phyloP scores from a whole-genome alignment of 208 protist genomes.

The Trypanosoma scelopori region DNA sequence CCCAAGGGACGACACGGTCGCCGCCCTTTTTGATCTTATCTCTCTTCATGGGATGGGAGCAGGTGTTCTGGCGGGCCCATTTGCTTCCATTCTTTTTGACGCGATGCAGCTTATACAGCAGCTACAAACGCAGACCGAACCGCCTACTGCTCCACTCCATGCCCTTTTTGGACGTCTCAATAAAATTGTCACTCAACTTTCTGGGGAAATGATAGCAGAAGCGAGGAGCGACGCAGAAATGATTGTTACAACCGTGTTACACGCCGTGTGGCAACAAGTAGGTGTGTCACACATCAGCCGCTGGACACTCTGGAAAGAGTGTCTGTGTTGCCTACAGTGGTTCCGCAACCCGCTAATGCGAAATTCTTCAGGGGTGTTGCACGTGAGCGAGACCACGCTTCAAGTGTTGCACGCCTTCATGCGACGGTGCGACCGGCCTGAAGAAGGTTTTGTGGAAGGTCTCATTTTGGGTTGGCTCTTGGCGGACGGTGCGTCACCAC shows the following conservation, averaged over 20 bases:
- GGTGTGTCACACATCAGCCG: slow-evolving; percentile 37
- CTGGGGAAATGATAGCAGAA: background rate
- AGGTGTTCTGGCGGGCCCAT: background rate
- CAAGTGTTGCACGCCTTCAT: slow-evolving; percentile 44
- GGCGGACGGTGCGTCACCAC: background rate
- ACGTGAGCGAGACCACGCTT: slow-evolving; percentile 36
- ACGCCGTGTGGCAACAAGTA: slow-evolving; percentile 61
- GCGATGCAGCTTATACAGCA: slow-evolving; percentile 20
- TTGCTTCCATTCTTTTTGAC: slow-evolving; percentile 10
- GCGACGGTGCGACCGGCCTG: slow-evolving; percentile 50
- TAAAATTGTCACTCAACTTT: background rate
- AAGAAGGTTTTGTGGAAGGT: slow-evolving; percentile 49
- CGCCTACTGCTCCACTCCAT: slow-evolving; percentile 3
- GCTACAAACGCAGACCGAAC: slow-evolving; percentile 14
- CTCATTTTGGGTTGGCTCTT: slow-evolving; percentile 48
- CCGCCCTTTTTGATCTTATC: slow-evolving; percentile 19
- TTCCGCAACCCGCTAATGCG: slow-evolving; percentile 34
- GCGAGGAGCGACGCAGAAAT: slow-evolving; percentile 4
- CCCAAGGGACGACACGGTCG: slow-evolving; percentile 2
- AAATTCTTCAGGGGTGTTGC: slow-evolving; percentile 6
- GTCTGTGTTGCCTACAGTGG: slow-evolving; percentile 31
- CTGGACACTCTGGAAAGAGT: slow-evolving; percentile 65
- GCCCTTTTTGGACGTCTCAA: background rate
- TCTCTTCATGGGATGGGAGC: slow-evolving; percentile 1
- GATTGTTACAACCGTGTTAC: slow-evolving; percentile 32